phyloP scores from a whole-genome alignment of 2,329 filamentous ascomycete genomes.

The Diatrype stigma region DNA sequence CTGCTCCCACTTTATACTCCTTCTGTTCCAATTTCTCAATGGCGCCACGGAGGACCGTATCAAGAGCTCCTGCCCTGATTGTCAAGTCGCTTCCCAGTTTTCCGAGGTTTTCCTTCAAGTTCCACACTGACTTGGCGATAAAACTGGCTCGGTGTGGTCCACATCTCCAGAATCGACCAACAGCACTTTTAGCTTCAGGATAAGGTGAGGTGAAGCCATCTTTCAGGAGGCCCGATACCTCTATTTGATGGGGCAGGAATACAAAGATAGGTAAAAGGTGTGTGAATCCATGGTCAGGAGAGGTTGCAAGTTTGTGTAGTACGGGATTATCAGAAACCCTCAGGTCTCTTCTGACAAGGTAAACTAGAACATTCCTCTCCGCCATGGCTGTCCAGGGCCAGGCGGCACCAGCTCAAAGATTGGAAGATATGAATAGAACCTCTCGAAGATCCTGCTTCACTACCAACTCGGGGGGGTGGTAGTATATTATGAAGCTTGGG shows the following conservation, averaged over 20 bases:
- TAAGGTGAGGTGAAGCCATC: slow-evolving; percentile 57
- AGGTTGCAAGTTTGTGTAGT: slow-evolving; percentile 53
- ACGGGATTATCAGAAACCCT: slow-evolving; percentile 72
- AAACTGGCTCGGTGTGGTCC: slow-evolving; percentile 70
- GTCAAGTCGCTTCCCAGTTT: slow-evolving; percentile 56
- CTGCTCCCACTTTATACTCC: slow-evolving; percentile 48
- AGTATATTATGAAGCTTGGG: no score
- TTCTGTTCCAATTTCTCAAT: slow-evolving; percentile 43
- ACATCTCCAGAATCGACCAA: slow-evolving; percentile 68
- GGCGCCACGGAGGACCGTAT: slow-evolving; percentile 56
- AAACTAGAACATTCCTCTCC: slow-evolving; percentile 56
- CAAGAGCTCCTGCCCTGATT: slow-evolving; percentile 58
- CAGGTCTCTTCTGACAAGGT: slow-evolving; percentile 68
- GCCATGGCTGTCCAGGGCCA: slow-evolving; percentile 18
- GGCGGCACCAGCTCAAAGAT: background rate
- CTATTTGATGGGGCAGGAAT: slow-evolving; percentile 66
- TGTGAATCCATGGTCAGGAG: slow-evolving; percentile 51
- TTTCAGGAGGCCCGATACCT: slow-evolving; percentile 69
- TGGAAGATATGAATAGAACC: no score
- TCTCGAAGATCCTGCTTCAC: no score
- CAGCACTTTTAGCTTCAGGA: slow-evolving; percentile 60
- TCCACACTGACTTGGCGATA: slow-evolving; percentile 67
- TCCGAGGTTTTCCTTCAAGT: slow-evolving; percentile 61
- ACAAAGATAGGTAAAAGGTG: slow-evolving; percentile 70
- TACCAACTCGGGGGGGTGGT: no score